Evolutionary conservation across 495 filamentous ascomycete genomes (phyloP).

Genomic region (Xylaria nigripes): DNA sequence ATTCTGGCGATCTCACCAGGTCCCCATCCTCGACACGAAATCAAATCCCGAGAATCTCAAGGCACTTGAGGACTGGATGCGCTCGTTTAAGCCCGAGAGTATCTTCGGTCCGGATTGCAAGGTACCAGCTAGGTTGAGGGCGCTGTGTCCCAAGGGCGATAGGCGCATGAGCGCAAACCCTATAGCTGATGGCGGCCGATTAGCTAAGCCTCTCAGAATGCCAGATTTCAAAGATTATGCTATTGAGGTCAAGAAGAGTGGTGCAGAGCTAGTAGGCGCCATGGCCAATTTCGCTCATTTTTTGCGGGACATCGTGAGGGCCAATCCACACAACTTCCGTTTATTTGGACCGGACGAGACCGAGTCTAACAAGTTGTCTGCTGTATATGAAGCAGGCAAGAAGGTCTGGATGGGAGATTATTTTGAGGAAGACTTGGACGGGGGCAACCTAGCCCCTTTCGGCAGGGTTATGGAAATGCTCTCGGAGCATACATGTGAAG

Average conservation of each 20-base stretch:
- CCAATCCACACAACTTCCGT: constrained; percentile 57
- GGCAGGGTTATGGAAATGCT: constrained; percentile 74
- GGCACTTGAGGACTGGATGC: constrained; percentile 62
- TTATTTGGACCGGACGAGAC: constrained; percentile 71
- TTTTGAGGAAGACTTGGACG: constrained; percentile 61
- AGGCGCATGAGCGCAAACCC: constrained; percentile 66
- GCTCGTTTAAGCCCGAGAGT: constrained; percentile 57
- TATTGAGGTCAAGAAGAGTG: constrained; percentile 46
- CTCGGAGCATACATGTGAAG: constrained; percentile 66
- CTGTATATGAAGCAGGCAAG: constrained; percentile 60
- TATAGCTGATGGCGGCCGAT: constrained; percentile 57
- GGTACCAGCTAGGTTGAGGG: constrained; percentile 50
- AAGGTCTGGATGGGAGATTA: constrained; percentile 72
- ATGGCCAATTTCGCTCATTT: constrained; percentile 59
- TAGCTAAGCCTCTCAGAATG: constrained; percentile 54
- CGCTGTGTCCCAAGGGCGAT: constrained; percentile 51
- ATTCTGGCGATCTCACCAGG: constrained; percentile 66
- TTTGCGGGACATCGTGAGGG: constrained; percentile 52
- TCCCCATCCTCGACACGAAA: constrained; percentile 57
- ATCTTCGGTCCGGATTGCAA: constrained; percentile 52
- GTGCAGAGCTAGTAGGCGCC: constrained; percentile 41
- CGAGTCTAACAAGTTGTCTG: constrained; percentile 63
- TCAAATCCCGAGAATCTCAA: constrained; percentile 53
- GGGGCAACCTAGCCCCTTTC: constrained; percentile 54
- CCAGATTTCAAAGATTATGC: constrained; percentile 58